A percentile compares a stretch with the other conserved stretches of the same genome.
Evolutionary conservation across 1,284 basidiomycete species (phyloP).

Genomic region (Mycosarcoma mackinlayi): DNA sequence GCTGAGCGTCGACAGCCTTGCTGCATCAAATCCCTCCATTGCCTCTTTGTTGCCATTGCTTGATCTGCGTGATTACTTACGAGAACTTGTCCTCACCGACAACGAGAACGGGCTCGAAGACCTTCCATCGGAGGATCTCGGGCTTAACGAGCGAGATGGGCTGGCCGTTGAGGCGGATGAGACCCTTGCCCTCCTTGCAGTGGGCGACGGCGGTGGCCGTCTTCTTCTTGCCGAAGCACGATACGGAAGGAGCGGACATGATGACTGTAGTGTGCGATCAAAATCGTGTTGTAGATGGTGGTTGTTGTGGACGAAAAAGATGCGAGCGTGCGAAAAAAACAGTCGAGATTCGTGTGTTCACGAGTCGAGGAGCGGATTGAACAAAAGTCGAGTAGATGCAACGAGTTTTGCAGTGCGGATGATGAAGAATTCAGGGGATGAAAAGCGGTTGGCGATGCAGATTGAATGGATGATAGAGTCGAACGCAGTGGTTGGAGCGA

Average conservation of each 20-base stretch:
- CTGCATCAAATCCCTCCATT: slow-evolving; percentile 1
- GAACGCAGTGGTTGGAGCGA: slow-evolving; percentile 11
- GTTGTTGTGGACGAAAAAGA: slow-evolving; percentile 5
- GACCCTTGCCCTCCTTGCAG: slow-evolving; percentile 86
- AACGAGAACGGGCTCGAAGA: slow-evolving; percentile 79
- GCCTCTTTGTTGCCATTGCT: not conserved
- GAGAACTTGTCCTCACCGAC: slow-evolving; percentile 68
- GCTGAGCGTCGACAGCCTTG: too few relatives aligned
- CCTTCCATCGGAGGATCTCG: slow-evolving; percentile 95
- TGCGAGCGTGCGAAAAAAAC: not conserved
- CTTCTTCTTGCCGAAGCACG: slow-evolving; percentile 70
- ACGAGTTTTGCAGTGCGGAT: not conserved
- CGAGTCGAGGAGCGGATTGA: too few relatives aligned
- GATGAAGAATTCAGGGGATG: not conserved
- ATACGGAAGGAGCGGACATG: slow-evolving; percentile 66
- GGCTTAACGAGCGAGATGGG: slow-evolving; percentile 91
- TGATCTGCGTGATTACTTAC: slow-evolving; percentile 49
- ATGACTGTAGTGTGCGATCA: slow-evolving; percentile 32
- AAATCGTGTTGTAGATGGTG: slow-evolving; percentile 1
- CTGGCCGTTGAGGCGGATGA: slow-evolving; percentile 96
- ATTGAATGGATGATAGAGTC: not conserved
- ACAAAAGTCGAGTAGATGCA: not conserved
- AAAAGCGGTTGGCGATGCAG: slow-evolving; percentile 5
- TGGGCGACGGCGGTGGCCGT: slow-evolving; percentile 66
- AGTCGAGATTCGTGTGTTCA: slow-evolving; percentile 1